Base-by-base conservation (phyloP, 2,329 filamentous ascomycete species). In the Aspergillus melleus region DNA sequence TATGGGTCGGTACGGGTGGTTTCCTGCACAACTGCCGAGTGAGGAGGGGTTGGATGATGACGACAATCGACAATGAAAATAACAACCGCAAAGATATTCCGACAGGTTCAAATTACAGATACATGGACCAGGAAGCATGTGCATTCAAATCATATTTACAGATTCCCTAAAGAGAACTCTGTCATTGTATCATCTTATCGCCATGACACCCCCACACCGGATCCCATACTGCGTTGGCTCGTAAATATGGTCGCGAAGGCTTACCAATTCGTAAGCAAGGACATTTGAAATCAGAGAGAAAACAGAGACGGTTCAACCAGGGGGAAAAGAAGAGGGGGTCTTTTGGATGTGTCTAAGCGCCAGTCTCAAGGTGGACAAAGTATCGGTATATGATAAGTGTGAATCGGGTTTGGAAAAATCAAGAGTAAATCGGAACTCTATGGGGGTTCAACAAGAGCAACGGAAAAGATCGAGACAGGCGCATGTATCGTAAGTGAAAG, bases 1-100 rank as follows among this genome's bases (percentile, higher is more conserved):
- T 66, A 69, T 81, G 44, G 68, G 64, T 2, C 64, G 60, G 36
- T 81, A 74, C 68, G 79, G 79, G n/a, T 81, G 79, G 79, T 82
- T 81, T 73, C 83, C 83, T 4, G 73, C 76, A 19, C 64, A 73
- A 42, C 72, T 85, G 44, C 81, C 82, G 8, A 82, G 80, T 69
- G 81, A 83, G 58, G 76, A 68, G 20, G 65, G 65, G 53, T 61
- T 64, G 30, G 63, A 56, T 6, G 58, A 64, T 1, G 62, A 67
- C 24, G 61, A 67, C 26, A 53, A 51, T 22, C 29, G 61, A 67
- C 22, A 53, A 51, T 19, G 57, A 63, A 2, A 59, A 61, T 46
- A 60, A 60, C 47, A 49, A 6, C 2, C 11, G 44, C 16, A 14
- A 14, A 36, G 11, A 36, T 12, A 42, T 42, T 42, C 36, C 30